Evolutionary conservation across 2,329 filamentous ascomycete genomes (phyloP).

Genomic region (Beauveria bassiana): DNA sequence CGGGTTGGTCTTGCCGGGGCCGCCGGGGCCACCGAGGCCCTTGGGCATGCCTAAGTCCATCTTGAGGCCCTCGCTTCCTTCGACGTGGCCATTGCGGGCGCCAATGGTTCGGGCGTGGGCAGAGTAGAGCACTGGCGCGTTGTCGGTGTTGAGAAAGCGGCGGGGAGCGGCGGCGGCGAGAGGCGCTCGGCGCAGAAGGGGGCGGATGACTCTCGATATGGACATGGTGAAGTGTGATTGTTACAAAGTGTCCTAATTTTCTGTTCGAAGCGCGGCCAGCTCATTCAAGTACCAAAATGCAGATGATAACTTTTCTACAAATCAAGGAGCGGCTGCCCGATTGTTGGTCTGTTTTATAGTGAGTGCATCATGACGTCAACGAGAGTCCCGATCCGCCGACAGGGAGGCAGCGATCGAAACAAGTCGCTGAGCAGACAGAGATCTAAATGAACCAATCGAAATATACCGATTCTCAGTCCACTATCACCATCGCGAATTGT

Average conservation of each 20-base stretch:
- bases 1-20: slow-evolving; percentile 34
- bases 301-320: background rate
- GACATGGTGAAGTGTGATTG: background rate
- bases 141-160: slow-evolving; percentile 30
- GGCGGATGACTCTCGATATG: background rate
- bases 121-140: slow-evolving; percentile 30
- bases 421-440: background rate
- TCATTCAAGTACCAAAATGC: background rate
- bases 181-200: background rate
- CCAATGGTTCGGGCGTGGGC: slow-evolving; percentile 30
- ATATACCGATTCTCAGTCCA: background rate
- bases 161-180: background rate
- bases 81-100: slow-evolving; percentile 24
- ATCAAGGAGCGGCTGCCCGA: background rate
- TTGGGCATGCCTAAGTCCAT: slow-evolving; percentile 35
- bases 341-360: background rate
- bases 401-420: background rate
- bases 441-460: background rate
- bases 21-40: slow-evolving; percentile 31
- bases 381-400: background rate
- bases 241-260: background rate
- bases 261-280: background rate
- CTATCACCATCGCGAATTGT: no score
- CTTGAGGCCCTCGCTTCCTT: slow-evolving; percentile 21
- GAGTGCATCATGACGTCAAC: slow-evolving; percentile 6